Percentiles rank a stretch among this genome's conserved stretches.
Conservation (phyloP, 768 basidiomycete genomes). For the Mycena albidolilacea region DNA sequence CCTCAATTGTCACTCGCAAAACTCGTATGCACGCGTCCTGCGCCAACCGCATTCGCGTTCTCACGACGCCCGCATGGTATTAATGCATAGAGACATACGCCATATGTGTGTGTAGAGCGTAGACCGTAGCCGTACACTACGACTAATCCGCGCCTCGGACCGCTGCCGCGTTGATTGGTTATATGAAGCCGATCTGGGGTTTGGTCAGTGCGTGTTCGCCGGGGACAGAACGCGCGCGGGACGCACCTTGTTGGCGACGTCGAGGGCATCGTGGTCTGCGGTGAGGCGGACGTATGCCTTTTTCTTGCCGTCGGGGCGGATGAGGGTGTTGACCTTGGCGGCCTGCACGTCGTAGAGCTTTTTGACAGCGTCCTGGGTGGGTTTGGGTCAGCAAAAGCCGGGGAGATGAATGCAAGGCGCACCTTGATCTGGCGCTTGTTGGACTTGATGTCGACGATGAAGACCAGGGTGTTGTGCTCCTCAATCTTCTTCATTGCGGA, state of each 20-base stretch:
- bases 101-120: too few relatives aligned
- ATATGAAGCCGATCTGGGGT: not conserved
- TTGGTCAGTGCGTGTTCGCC: not conserved
- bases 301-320: conserved; percentile 99
- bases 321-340: conserved; percentile 97
- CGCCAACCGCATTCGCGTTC: too few relatives aligned
- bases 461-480: conserved; percentile 99
- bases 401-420: not conserved
- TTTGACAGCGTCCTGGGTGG: conserved; percentile 88
- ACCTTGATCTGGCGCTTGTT: conserved; percentile 98
- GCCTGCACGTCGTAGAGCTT: conserved; percentile 98
- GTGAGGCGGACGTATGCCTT: conserved; percentile 98
- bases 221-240: not conserved
- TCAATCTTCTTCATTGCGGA: conserved; percentile 99
- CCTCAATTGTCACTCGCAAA: too few relatives aligned
- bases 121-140: too few relatives aligned
- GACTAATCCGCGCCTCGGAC: not conserved
- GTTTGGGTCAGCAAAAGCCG: not conserved
- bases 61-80: too few relatives aligned
- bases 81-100: too few relatives aligned
- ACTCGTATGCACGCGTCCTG: too few relatives aligned
- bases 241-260: conserved; percentile 96
- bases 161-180: too few relatives aligned
- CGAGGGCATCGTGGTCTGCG: conserved; percentile 95
- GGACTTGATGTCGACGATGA: conserved; percentile 94